Evolutionary conservation across 805 yeast genomes (phyloP).

Genomic region (Yamadazyma laniorum): DNA sequence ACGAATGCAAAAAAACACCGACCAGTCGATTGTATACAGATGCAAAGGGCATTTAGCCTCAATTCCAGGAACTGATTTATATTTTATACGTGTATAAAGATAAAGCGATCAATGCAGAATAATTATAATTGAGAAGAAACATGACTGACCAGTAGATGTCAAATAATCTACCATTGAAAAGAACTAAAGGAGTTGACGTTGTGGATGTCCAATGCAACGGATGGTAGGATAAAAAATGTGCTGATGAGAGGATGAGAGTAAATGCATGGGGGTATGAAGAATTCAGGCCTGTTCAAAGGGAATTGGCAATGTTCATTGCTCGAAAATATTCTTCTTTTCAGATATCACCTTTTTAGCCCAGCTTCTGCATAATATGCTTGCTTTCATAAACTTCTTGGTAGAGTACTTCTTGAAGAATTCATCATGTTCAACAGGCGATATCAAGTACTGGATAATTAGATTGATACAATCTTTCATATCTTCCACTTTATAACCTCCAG

Average conservation of each 20-base stretch:
- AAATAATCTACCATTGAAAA: not conserved
- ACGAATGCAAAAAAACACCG: too few species aligned
- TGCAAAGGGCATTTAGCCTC: too few species aligned
- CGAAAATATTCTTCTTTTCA: conserved; percentile 44
- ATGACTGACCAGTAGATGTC: too few species aligned
- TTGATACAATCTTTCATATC: conserved; percentile 72
- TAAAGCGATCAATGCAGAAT: not conserved
- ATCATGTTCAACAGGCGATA: conserved; percentile 82
- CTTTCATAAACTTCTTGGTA: conserved; percentile 82
- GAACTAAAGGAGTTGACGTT: not conserved
- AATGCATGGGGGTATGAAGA: too few species aligned
- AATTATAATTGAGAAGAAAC: not conserved
- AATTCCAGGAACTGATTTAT: not conserved
- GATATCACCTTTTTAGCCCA: conserved; percentile 68
- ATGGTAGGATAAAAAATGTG: too few species aligned
- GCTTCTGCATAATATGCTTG: conserved; percentile 73
- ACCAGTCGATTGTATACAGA: too few species aligned
- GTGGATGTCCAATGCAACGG: not conserved
- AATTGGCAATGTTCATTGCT: too few species aligned
- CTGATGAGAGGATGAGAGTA: too few species aligned
- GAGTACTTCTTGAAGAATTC: conserved; percentile 94
- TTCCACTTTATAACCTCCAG: conserved; percentile 80
- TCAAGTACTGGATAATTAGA: conserved; percentile 71
- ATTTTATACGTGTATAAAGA: not conserved
- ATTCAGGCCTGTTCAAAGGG: too few species aligned